Evolutionary conservation across 1,139 yeast genomes (phyloP).

Genomic region (Nakaseomyces sp.): DNA sequence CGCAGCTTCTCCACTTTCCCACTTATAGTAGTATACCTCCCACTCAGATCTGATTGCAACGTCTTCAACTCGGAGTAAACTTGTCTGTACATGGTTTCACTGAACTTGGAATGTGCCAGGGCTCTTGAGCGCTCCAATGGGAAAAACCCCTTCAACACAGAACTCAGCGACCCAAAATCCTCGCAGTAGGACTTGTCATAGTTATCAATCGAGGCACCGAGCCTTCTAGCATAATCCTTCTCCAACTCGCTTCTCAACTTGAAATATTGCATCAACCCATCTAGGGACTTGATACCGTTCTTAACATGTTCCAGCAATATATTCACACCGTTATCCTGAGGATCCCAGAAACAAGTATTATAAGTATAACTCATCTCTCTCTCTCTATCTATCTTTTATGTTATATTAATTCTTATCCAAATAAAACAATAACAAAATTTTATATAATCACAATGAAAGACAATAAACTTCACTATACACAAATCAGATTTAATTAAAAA

Average conservation of each 20-base stretch:
- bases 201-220: conserved; percentile 27
- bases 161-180: conserved; percentile 25
- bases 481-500: no score
- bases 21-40: conserved; percentile 55
- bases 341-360: conserved; percentile 31
- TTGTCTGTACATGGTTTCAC: conserved; percentile 24
- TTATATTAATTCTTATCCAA: no score
- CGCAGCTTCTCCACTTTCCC: conserved; percentile 60
- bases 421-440: no score
- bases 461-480: no score
- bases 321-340: conserved; percentile 28
- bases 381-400: no score
- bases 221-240: conserved; percentile 28
- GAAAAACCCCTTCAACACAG: conserved; percentile 14
- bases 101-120: conserved; percentile 27
- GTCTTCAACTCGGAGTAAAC: conserved; percentile 20
- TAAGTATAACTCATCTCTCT: conserved; percentile 20
- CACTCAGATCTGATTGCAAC: conserved; percentile 22
- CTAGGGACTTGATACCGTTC: conserved; percentile 24
- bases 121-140: conserved; percentile 22
- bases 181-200: conserved; percentile 13
- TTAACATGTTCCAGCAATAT: conserved; percentile 25
- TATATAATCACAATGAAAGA: no score
- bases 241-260: conserved; percentile 27
- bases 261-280: conserved; percentile 22